A percentile compares a stretch with the other conserved stretches of the same genome.
phyloP scores from a whole-genome alignment of 352 stramenopile genomes.

The Phytophthora sansomeana region DNA sequence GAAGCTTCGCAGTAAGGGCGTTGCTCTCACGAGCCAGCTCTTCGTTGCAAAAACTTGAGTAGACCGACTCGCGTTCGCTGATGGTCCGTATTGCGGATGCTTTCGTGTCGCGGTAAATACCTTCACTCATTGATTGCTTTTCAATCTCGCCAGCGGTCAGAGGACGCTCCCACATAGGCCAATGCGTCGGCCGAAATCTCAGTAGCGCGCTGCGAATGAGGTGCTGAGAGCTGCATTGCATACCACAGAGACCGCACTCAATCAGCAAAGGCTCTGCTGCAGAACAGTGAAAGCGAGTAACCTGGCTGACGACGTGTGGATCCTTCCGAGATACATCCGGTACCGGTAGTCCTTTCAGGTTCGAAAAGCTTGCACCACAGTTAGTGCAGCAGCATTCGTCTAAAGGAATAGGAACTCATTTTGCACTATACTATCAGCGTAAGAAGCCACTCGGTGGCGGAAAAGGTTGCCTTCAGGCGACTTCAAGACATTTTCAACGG shows the following conservation, averaged over 20 bases:
- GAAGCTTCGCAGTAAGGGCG: conserved; percentile 1
- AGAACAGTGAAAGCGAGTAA: background rate
- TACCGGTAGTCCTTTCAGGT: background rate
- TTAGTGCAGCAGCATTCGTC: conserved; percentile 4
- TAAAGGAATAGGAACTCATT: conserved; percentile 5
- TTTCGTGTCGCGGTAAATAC: conserved; percentile 3
- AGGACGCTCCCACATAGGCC: conserved; percentile 8
- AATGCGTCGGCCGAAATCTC: background rate
- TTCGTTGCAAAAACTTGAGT: conserved; percentile 2
- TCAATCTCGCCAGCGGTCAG: conserved; percentile 14
- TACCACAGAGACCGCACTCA: too few relatives aligned
- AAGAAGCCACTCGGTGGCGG: background rate
- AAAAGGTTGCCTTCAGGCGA: background rate
- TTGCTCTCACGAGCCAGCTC: background rate
- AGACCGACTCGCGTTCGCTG: background rate
- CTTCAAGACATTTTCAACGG: conserved; percentile 3
- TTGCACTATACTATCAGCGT: conserved; percentile 3
- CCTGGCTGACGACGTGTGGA: background rate
- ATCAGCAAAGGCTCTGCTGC: conserved; percentile 2
- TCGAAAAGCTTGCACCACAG: conserved; percentile 1
- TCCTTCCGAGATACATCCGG: background rate
- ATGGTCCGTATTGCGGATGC: background rate
- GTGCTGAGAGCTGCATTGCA: conserved; percentile 13
- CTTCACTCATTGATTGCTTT: background rate
- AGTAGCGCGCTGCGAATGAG: conserved; percentile 6